These are phyloP conservation scores for Exophiala dermatitidis DNA, from an alignment of 2,329 filamentous ascomycete genomes.

Conservation along the genomic window DNA sequence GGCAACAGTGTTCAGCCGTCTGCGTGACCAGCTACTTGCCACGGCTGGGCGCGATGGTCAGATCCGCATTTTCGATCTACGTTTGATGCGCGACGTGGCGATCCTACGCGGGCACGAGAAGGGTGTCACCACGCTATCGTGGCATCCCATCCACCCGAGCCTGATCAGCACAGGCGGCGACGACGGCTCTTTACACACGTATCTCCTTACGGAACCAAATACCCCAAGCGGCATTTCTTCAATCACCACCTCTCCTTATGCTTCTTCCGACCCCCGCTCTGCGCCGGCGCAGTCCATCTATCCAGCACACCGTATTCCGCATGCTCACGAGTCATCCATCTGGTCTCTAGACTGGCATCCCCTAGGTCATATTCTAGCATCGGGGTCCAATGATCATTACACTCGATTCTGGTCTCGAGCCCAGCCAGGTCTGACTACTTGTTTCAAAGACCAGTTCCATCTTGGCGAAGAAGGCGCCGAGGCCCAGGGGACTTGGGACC, in stretches of 20 bases:
- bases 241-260: slow-evolving; percentile 64
- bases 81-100: slow-evolving; percentile 97
- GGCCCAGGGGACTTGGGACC: slow-evolving; percentile 89
- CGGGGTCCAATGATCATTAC: slow-evolving; percentile 91
- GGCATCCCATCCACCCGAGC: slow-evolving; percentile 88
- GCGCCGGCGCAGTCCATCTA: slow-evolving; percentile 84
- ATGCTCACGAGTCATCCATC: slow-evolving; percentile 88
- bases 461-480: slow-evolving; percentile 91
- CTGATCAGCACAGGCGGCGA: slow-evolving; percentile 84
- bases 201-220: slow-evolving; percentile 92
- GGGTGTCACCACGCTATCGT: slow-evolving; percentile 83
- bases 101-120: slow-evolving; percentile 92
- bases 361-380: slow-evolving; percentile 87
- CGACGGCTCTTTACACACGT: slow-evolving; percentile 85
- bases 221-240: slow-evolving; percentile 65
- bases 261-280: slow-evolving; percentile 69
- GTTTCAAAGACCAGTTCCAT: slow-evolving; percentile 85
- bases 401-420: slow-evolving; percentile 95
- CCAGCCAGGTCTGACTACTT: slow-evolving; percentile 68
- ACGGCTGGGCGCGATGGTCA: slow-evolving; percentile 91
- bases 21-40: slow-evolving; percentile 75
- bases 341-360: slow-evolving; percentile 99
- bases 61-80: slow-evolving; percentile 84
- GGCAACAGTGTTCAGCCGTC: slow-evolving; percentile 81
- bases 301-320: slow-evolving; percentile 78